Percentiles rank a stretch among this genome's conserved stretches.
Evolutionary conservation across 2,329 filamentous ascomycete species (phyloP).

Genomic region (Sordariomycetes sp.): DNA sequence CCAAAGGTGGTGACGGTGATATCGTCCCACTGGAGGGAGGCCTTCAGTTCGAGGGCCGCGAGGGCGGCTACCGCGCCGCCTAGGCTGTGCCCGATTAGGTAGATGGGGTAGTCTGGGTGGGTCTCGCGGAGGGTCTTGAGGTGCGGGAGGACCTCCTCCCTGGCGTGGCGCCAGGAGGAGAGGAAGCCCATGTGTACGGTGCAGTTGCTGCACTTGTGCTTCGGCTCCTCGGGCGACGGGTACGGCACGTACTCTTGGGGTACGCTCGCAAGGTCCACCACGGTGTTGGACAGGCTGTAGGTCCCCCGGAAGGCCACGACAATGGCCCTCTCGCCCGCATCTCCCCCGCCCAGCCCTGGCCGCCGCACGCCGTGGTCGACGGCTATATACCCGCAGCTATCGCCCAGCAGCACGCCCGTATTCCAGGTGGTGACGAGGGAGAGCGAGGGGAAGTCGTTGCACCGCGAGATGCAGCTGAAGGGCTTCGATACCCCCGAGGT

Average conservation of each 20-base stretch:
- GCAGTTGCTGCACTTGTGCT: slow-evolving; percentile 66
- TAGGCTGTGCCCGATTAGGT: slow-evolving; percentile 81
- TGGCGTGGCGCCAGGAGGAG: slow-evolving; percentile 69
- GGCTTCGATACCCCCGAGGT: slow-evolving; percentile 71
- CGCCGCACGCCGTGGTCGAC: slow-evolving; percentile 54
- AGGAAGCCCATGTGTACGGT: slow-evolving; percentile 90
- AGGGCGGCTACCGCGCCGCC: slow-evolving; percentile 87
- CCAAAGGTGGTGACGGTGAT: slow-evolving; percentile 82
- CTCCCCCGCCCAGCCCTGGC: slow-evolving; percentile 9
- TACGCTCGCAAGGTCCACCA: slow-evolving; percentile 79
- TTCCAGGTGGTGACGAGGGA: slow-evolving; percentile 81
- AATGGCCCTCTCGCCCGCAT: slow-evolving; percentile 34
- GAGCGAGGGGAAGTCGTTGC: slow-evolving; percentile 70
- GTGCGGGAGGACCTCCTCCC: slow-evolving; percentile 55
- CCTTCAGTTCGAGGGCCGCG: slow-evolving; percentile 69
- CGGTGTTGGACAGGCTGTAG: slow-evolving; percentile 85
- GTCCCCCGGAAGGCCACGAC: slow-evolving; percentile 89
- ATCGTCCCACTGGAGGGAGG: slow-evolving; percentile 63
- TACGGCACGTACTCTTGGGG: slow-evolving; percentile 90
- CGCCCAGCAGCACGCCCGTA: slow-evolving; percentile 74
- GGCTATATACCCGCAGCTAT: slow-evolving; percentile 89
- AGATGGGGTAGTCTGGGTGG: slow-evolving; percentile 62
- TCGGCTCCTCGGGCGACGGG: slow-evolving; percentile 39
- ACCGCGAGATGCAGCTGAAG: slow-evolving; percentile 77
- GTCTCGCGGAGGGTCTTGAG: slow-evolving; percentile 47